phyloP scores from a whole-genome alignment of 257 asterid genomes.

The Scutellaria barbata region DNA sequence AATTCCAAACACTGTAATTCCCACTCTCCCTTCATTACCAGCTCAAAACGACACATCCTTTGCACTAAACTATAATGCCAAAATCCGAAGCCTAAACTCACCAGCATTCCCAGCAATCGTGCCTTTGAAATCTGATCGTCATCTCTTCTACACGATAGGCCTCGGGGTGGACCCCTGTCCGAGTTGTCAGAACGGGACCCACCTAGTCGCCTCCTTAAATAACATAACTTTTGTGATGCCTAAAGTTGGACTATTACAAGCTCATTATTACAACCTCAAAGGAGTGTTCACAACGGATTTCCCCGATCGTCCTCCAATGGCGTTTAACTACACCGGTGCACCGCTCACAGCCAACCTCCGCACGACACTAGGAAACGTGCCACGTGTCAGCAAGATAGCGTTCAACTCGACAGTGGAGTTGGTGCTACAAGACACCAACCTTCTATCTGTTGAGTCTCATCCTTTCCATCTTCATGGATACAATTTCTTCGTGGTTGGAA shows the following conservation, averaged over 20 bases:
- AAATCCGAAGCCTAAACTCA: slow-evolving; percentile 53
- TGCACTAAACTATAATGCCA: slow-evolving; percentile 46
- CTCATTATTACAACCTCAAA: slow-evolving; percentile 45
- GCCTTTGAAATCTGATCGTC: slow-evolving; percentile 55
- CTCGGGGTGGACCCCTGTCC: slow-evolving; percentile 57
- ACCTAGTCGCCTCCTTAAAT: slow-evolving; percentile 56
- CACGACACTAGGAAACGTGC: slow-evolving; percentile 37
- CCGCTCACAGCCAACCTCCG: slow-evolving; percentile 72
- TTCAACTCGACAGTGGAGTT: slow-evolving; percentile 72
- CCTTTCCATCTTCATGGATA: slow-evolving; percentile 90
- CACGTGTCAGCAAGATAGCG: slow-evolving; percentile 57
- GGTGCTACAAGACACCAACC: slow-evolving; percentile 72
- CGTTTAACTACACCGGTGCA: slow-evolving; percentile 70
- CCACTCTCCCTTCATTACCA: slow-evolving; percentile 50
- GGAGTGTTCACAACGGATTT: slow-evolving; percentile 54
- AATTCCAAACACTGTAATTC: slow-evolving; percentile 38
- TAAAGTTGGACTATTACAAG: slow-evolving; percentile 47
- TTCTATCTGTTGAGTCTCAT: slow-evolving; percentile 66
- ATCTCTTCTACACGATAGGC: slow-evolving; percentile 61
- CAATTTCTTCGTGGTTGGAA: slow-evolving; percentile 76
- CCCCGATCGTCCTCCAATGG: slow-evolving; percentile 55
- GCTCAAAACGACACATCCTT: slow-evolving; percentile 45
- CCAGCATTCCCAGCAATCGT: slow-evolving; percentile 53
- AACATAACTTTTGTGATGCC: slow-evolving; percentile 69
- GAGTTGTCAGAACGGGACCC: slow-evolving; percentile 50